Evolutionary conservation across 768 basidiomycete genomes (phyloP), one percentile per base, ranked within the genome.

Genomic region (Agrocybe praecox): DNA sequence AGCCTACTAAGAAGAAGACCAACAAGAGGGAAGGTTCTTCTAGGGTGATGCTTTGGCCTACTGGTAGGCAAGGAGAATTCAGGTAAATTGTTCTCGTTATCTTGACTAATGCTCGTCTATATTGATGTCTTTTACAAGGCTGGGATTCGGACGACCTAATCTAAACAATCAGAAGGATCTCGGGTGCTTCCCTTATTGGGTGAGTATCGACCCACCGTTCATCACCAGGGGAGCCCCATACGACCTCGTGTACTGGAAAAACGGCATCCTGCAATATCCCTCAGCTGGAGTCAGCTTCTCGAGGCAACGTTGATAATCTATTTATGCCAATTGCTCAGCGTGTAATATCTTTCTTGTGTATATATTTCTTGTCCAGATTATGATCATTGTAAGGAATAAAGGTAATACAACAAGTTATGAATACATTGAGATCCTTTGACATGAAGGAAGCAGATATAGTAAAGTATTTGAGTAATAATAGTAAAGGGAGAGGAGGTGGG

Each of bases 121-220:
- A 6, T 50, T 24, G n/a, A 19, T 33, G n/a, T 29, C 19, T n/a
- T 34, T 46, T 44, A n/a, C 17, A 24, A 68, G 70, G 44, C 44
- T 76, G 36, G 71, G 68, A 26, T 62, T 72, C 51, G 70, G 72
- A 2, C 66, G 72, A 14, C 61, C 62, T 19, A 58, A 57, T 21
- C 58, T 72, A 40, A 71, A 69, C 29, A 63, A 63, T 26, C 60
- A 66, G 9, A 65, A 63, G 2, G 64, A 62, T 21, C 57, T 69
- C n/a, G 73, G 72, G 14, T 76, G 74, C 56, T 51, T 67, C 22
- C 71, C 72, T 0, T 76, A 74, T 34, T 76, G 75, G 75, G 48
- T 67, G 14, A 65, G 63, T 49, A 48, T 76, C 23, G 75, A 76
- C 50, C 53, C 42, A 8, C 58, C 62, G 1, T 24, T 71, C 6